phyloP scores from a whole-genome alignment of 2,329 filamentous ascomycete genomes.

The Mycosphaerelloides madeirae region DNA sequence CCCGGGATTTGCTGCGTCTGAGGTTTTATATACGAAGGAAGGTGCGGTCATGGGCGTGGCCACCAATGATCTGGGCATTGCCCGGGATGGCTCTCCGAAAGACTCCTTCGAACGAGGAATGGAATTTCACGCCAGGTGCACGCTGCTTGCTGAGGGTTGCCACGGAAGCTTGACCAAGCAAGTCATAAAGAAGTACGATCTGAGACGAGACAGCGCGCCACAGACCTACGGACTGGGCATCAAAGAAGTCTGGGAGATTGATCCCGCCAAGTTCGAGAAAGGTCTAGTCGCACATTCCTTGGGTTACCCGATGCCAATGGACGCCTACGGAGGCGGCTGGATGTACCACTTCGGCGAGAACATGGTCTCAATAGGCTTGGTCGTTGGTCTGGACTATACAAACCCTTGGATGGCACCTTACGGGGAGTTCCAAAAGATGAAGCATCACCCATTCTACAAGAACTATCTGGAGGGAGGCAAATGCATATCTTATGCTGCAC shows the following conservation, averaged over 20 bases:
- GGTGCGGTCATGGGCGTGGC: slow-evolving; percentile 90
- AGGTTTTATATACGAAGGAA: slow-evolving; percentile 80
- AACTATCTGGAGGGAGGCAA: slow-evolving; percentile 89
- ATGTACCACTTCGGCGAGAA: slow-evolving; percentile 99
- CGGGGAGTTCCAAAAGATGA: slow-evolving; percentile 95
- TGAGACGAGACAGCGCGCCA: slow-evolving; percentile 80
- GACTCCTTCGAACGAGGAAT: slow-evolving; percentile 92
- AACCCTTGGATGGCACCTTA: slow-evolving; percentile 97
- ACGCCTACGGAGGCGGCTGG: slow-evolving; percentile 96
- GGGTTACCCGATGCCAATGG: slow-evolving; percentile 81
- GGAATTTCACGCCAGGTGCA: slow-evolving; percentile 93
- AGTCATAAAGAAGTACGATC: slow-evolving; percentile 87
- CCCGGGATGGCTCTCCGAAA: slow-evolving; percentile 76
- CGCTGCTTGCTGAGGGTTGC: slow-evolving; percentile 89
- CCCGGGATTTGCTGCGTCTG: slow-evolving; percentile 88
- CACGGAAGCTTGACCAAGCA: slow-evolving; percentile 95
- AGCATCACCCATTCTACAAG: slow-evolving; percentile 89
- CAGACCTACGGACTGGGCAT: slow-evolving; percentile 93
- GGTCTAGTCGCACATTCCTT: slow-evolving; percentile 84
- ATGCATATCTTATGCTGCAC: slow-evolving; percentile 92
- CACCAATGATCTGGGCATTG: slow-evolving; percentile 89
- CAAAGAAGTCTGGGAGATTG: slow-evolving; percentile 96
- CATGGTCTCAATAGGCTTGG: slow-evolving; percentile 83
- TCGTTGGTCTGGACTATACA: slow-evolving; percentile 88
- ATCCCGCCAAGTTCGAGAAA: slow-evolving; percentile 84